Evolutionary conservation across 768 basidiomycete genomes (phyloP).

Genomic region (Obba rivulosa): DNA sequence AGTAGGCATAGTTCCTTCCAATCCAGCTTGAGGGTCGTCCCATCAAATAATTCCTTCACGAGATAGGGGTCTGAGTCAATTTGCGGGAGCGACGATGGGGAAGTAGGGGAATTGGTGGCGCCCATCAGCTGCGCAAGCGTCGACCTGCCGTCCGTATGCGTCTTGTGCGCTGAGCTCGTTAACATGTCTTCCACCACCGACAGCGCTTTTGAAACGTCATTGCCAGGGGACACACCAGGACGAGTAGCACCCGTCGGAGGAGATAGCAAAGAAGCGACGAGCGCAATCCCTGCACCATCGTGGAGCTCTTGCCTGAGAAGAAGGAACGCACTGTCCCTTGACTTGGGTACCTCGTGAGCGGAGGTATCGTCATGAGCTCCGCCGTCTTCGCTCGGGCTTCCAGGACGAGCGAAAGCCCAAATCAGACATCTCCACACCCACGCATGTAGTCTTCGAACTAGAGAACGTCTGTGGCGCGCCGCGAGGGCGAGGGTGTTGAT

Average conservation of each 20-base stretch:
- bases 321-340: constrained; percentile 31
- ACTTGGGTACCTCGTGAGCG: background rate
- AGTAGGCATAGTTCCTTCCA: constrained; percentile 20
- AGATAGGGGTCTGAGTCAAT: constrained; percentile 1
- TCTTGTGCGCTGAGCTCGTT: constrained; percentile 15
- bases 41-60: constrained; percentile 36
- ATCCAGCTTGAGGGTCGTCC: constrained; percentile 30
- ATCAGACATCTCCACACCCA: constrained; percentile 50
- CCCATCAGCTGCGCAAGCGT: constrained; percentile 33
- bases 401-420: constrained; percentile 47
- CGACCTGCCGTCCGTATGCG: constrained; percentile 27
- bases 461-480: constrained; percentile 27
- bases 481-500: constrained; percentile 30
- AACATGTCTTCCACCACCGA: constrained; percentile 36
- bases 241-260: background rate
- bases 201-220: constrained; percentile 31
- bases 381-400: background rate
- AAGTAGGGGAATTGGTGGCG: constrained; percentile 20
- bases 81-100: background rate
- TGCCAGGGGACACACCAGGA: constrained; percentile 4
- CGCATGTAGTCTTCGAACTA: constrained; percentile 34
- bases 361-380: background rate
- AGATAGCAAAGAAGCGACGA: constrained; percentile 36
- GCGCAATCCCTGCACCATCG: constrained; percentile 36
- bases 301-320: constrained; percentile 43